Percentiles rank a stretch among this genome's conserved stretches.
These are phyloP conservation scores for Linum tenue DNA, from an alignment of 345 rosid species.

Conservation along the genomic window DNA sequence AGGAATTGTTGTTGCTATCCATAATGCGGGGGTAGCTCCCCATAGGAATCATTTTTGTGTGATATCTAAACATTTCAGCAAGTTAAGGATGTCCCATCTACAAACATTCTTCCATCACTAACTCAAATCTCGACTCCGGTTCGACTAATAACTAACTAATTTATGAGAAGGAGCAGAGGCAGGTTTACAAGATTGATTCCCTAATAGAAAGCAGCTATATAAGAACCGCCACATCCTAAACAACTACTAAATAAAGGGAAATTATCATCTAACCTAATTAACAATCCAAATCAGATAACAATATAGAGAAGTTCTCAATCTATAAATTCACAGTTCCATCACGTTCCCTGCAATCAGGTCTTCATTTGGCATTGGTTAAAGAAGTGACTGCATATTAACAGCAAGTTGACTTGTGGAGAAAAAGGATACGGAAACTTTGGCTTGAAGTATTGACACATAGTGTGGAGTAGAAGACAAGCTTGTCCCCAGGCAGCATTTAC, in stretches of 20 bases:
- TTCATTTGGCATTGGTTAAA: not conserved
- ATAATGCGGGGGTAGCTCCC: conserved; percentile 94
- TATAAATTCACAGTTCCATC: too few species aligned
- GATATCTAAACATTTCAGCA: conserved; percentile 38
- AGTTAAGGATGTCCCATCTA: conserved; percentile 30
- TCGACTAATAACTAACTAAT: not conserved
- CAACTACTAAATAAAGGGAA: too few species aligned
- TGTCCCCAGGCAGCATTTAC: conserved; percentile 99
- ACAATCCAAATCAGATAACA: too few species aligned
- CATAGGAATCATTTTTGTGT: conserved; percentile 87
- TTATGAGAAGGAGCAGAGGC: not conserved
- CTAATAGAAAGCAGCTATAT: too few species aligned
- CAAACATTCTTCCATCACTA: not conserved
- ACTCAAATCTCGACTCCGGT: not conserved
- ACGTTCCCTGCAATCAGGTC: not conserved
- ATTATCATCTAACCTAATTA: too few species aligned
- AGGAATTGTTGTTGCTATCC: conserved; percentile 52
- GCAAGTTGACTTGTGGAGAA: conserved; percentile 1
- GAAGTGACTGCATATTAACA: not conserved
- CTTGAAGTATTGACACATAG: conserved; percentile 87
- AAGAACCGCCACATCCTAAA: too few species aligned
- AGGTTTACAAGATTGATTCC: not conserved
- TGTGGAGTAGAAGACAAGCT: conserved; percentile 97
- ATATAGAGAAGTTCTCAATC: too few species aligned
- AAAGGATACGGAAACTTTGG: conserved; percentile 94